Conservation (phyloP, 108 stramenopile genomes). For the Cyclotella distinguenda region DNA sequence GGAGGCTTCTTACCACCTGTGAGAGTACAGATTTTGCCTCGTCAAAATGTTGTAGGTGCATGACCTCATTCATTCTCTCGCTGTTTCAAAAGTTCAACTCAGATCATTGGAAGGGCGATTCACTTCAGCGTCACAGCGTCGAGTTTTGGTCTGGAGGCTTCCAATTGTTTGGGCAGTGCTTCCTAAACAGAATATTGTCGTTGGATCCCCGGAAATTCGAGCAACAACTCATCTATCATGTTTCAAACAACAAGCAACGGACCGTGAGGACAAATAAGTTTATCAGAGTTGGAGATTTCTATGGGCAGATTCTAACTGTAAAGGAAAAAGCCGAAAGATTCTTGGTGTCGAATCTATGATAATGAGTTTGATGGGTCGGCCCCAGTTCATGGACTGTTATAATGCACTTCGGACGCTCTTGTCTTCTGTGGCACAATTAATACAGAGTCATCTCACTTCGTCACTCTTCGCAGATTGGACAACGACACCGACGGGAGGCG, state of each 20-base stretch:
- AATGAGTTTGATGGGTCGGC: too few relatives aligned
- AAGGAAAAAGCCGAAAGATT: conserved; percentile 47
- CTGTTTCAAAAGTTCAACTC: conserved; percentile 29
- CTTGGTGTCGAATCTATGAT: neutral
- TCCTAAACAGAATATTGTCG: conserved; percentile 70
- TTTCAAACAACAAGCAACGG: conserved; percentile 75
- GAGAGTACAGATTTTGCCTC: neutral
- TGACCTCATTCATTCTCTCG: neutral
- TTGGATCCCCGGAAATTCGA: conserved; percentile 68
- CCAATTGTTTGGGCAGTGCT: conserved; percentile 67
- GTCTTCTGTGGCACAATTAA: too few relatives aligned
- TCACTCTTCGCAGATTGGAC: too few relatives aligned
- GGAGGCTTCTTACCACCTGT: conserved; percentile 64
- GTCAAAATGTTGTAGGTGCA: neutral
- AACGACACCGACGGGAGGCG: too few relatives aligned
- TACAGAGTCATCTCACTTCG: too few relatives aligned
- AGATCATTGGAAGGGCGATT: conserved; percentile 49
- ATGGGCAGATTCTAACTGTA: conserved; percentile 68
- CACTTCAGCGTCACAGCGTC: conserved; percentile 58
- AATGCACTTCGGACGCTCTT: too few relatives aligned
- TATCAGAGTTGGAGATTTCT: conserved; percentile 55
- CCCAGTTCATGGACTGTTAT: too few relatives aligned
- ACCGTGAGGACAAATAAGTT: conserved; percentile 41
- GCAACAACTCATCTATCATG: conserved; percentile 70
- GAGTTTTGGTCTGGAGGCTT: conserved; percentile 80